Conservation (phyloP, 2,329 filamentous ascomycete species). For the Xylaria sp. region DNA sequence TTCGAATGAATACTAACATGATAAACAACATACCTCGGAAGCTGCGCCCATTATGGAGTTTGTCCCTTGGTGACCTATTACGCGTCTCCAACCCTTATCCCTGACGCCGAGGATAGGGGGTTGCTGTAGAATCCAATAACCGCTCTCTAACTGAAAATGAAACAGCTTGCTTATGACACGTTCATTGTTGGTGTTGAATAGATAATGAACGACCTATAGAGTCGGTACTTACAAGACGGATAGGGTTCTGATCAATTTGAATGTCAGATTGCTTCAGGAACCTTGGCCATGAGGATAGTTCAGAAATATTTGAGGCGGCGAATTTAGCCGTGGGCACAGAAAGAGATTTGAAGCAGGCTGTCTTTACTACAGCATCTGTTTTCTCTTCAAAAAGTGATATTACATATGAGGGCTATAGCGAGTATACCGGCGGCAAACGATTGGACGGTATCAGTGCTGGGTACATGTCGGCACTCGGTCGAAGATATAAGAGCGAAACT, state of each 20-base stretch:
- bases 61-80: constrained; percentile 14
- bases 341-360: background rate
- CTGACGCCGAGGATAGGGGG: background rate
- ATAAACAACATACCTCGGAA: constrained; percentile 3
- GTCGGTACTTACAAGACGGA: background rate
- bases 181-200: background rate
- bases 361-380: background rate
- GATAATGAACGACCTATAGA: background rate
- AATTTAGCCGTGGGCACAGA: background rate
- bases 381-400: background rate
- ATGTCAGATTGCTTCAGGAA: background rate
- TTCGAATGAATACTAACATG: constrained; percentile 5
- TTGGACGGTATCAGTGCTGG: background rate
- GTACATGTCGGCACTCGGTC: constrained; percentile 18
- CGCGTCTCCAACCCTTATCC: constrained; percentile 16
- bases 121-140: background rate
- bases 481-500: constrained; percentile 2
- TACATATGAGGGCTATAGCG: background rate
- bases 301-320: background rate
- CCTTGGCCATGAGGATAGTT: background rate
- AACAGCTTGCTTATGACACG: constrained; percentile 12
- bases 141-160: background rate
- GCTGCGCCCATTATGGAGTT: background rate
- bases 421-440: background rate
- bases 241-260: background rate